Evolutionary conservation across 805 yeast genomes (phyloP).

Genomic region (Saccharomycopsis babjevae): DNA sequence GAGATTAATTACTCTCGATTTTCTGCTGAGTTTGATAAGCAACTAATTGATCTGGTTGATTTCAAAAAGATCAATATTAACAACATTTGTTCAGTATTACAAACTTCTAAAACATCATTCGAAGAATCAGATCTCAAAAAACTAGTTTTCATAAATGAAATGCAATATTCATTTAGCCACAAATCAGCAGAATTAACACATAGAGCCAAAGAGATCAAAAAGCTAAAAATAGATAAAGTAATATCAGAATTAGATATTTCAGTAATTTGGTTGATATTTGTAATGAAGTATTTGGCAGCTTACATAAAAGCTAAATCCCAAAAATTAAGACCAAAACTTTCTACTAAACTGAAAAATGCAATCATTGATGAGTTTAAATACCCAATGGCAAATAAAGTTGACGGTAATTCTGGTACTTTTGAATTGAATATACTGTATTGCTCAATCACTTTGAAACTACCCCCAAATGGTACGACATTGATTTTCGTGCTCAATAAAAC

Average conservation of each 20-base stretch:
- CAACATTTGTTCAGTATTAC: neutral
- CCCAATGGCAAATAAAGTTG: neutral
- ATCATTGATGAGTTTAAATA: neutral
- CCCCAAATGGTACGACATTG: neutral
- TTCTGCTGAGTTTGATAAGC: neutral
- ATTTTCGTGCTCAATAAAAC: neutral
- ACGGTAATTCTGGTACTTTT: neutral
- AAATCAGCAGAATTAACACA: neutral
- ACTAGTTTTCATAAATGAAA: neutral
- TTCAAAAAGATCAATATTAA: neutral
- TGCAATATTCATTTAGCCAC: neutral
- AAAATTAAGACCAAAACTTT: neutral
- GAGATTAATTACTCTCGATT: neutral
- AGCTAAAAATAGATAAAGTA: neutral
- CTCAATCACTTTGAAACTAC: neutral
- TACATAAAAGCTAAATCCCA: neutral
- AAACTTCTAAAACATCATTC: neutral
- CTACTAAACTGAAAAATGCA: neutral
- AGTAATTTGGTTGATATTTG: slow-evolving; percentile 11
- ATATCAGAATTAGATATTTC: slow-evolving; percentile 2
- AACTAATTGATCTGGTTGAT: neutral
- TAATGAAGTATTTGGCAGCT: neutral
- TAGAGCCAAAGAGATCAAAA: neutral
- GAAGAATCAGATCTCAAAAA: neutral
- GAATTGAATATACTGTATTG: neutral